phyloP scores from a whole-genome alignment of 345 rosid genomes.

The Eucalyptus curtisii region DNA sequence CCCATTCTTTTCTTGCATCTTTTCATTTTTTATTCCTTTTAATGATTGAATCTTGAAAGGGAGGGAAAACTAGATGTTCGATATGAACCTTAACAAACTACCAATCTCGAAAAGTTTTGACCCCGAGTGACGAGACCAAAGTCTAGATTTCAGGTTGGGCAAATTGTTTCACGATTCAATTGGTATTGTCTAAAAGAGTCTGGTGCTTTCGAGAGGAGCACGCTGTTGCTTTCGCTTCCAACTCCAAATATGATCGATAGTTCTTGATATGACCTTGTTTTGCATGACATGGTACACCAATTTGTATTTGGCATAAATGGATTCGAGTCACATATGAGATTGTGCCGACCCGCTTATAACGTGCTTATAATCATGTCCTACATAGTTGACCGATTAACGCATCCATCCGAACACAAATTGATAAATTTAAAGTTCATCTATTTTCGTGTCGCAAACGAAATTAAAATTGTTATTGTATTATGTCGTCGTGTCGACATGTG shows the following conservation, averaged over 20 bases:
- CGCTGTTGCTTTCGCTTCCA: not conserved
- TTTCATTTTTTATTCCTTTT: not conserved
- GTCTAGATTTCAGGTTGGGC: rapidly evolving
- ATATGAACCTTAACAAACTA: not conserved
- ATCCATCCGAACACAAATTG: not conserved
- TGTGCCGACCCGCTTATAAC: not conserved
- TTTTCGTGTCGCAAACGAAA: not conserved
- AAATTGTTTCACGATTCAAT: rapidly evolving
- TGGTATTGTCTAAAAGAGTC: rapidly evolving
- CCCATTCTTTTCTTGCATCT: not conserved
- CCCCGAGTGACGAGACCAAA: not conserved
- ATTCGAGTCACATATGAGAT: not conserved
- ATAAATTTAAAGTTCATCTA: not conserved
- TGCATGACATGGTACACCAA: not conserved
- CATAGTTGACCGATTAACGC: not conserved
- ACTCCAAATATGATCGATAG: too few species aligned
- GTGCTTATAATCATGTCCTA: not conserved
- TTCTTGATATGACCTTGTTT: not conserved
- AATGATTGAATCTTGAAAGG: not conserved
- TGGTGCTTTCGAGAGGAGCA: rapidly evolving
- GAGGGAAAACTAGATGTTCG: not conserved
- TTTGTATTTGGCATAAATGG: not conserved
- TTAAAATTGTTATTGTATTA: not conserved
- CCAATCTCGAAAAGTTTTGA: not conserved
- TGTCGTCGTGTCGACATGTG: rapidly evolving